Percentiles rank a stretch among this genome's conserved stretches.
Evolutionary conservation across 2,329 filamentous ascomycete genomes (phyloP).

Genomic region (Colletotrichum liaoningense): DNA sequence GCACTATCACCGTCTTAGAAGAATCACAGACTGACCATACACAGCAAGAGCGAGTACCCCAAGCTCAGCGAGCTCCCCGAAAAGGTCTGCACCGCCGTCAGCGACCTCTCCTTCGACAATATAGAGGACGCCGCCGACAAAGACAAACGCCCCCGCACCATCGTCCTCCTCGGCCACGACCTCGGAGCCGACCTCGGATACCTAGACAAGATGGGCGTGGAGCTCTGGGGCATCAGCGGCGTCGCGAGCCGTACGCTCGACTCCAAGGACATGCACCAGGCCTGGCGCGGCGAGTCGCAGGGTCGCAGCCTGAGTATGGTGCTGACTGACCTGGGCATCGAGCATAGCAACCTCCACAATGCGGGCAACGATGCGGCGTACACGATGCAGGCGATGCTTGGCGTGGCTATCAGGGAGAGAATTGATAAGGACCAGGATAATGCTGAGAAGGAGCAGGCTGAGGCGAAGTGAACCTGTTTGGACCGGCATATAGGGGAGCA

Average conservation of each 20-base stretch:
- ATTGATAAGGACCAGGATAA: not conserved
- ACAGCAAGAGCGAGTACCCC: slow-evolving; percentile 57
- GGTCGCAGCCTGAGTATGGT: slow-evolving; percentile 69
- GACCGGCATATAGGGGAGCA: not conserved
- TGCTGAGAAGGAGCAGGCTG: not conserved
- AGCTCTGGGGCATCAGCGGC: slow-evolving; percentile 61
- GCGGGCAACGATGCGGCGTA: slow-evolving; percentile 37
- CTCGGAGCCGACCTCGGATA: slow-evolving; percentile 70
- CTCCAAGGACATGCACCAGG: slow-evolving; percentile 77
- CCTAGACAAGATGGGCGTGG: slow-evolving; percentile 67
- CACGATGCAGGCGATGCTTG: slow-evolving; percentile 37
- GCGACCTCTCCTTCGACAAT: slow-evolving; percentile 35
- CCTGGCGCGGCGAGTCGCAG: slow-evolving; percentile 65
- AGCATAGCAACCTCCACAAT: slow-evolving; percentile 35
- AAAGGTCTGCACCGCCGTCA: slow-evolving; percentile 51
- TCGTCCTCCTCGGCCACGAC: slow-evolving; percentile 82
- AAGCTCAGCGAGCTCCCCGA: slow-evolving; percentile 45
- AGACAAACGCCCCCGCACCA: slow-evolving; percentile 47
- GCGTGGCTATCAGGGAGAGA: slow-evolving; percentile 39
- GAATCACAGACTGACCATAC: slow-evolving; percentile 4
- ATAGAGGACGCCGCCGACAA: not conserved
- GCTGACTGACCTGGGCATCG: slow-evolving; percentile 52
- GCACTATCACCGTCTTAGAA: not conserved
- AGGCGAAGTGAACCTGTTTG: not conserved
- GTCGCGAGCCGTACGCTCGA: slow-evolving; percentile 74